Conservation (phyloP, 1,284 basidiomycete genomes). For the Trametes polyzona region DNA sequence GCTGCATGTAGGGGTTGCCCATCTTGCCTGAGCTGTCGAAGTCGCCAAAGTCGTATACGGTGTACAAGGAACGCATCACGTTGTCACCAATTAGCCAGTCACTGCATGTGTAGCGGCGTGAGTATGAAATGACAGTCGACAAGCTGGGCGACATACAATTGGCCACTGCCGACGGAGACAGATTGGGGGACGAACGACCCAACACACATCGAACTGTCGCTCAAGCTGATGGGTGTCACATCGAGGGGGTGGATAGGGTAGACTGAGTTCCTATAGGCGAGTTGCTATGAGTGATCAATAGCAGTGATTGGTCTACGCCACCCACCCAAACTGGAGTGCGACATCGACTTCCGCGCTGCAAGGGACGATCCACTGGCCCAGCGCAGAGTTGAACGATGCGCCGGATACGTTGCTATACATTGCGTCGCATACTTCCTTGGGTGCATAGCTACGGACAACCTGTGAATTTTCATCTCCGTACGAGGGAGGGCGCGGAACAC, state of each 20-base stretch:
- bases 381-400: constrained; percentile 52
- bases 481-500: constrained; percentile 33
- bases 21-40: constrained; percentile 62
- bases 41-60: constrained; percentile 87
- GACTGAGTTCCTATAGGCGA: constrained; percentile 54
- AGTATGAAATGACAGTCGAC: not conserved
- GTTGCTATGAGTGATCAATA: not conserved
- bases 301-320: constrained; percentile 5
- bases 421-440: constrained; percentile 59
- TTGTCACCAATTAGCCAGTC: constrained; percentile 85
- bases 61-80: constrained; percentile 81
- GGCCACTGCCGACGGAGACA: constrained; percentile 54
- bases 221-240: constrained; percentile 52
- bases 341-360: constrained; percentile 74
- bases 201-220: constrained; percentile 54
- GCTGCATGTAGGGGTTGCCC: constrained; percentile 76
- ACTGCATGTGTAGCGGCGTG: constrained; percentile 40
- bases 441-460: constrained; percentile 56
- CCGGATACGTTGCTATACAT: constrained; percentile 68
- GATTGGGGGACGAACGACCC: constrained; percentile 73
- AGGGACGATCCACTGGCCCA: constrained; percentile 70
- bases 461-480: not conserved
- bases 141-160: constrained; percentile 56
- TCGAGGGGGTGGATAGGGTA: constrained; percentile 80
- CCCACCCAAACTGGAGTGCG: constrained; percentile 75